Base-by-base conservation (phyloP, 2,329 filamentous ascomycete genomes). In the Nemania abortiva region DNA sequence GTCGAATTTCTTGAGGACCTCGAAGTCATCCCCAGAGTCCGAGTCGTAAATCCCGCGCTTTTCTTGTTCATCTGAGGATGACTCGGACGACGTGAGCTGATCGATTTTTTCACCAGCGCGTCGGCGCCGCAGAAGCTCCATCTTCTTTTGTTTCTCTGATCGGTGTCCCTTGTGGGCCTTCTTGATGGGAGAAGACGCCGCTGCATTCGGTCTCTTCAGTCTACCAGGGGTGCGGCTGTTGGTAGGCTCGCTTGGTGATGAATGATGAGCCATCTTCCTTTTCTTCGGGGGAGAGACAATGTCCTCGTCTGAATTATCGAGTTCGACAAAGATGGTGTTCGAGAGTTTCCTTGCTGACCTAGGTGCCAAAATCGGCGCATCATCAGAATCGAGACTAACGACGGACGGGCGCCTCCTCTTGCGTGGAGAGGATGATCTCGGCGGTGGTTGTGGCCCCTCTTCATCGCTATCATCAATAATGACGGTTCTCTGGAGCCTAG, bases 31-130 rank as follows among this genome's bases (percentile, higher is more conserved):
- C 20, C 77, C 76, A 3, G 77, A 72, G 55, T 80, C 78, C 0
- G 78, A 77, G 56, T 81, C 79, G 50, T 80, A 80, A 9, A 80
- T 71, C 29, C 75, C 79, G 45, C 75, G 74, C 45, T 85, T 81
- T 49, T 86, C 85, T 11, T 86, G 86, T 68, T 85, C 86, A 7
- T 85, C 85, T 62, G 88, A 86, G 6, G 62, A 65, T 24, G 68
- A 66, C 34, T 70, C 70, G 6, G 72, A 72, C 52, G 63, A 55
- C 10, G 64, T 69, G 29, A 68, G 72, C 42, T 56, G 56, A 22
- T 60, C 45, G 7, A 74, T 69, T 29, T 69, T 73, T 49, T 73
- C 72, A 22, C 72, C 72, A n/a, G 72, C 70, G 18, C 72, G 72
- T 39, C 72, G 65, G 39, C 72, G 70, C 18, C 66, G 63, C 37